Percentiles rank a stretch among this genome's conserved stretches.
Conservation (phyloP, 2,329 filamentous ascomycete genomes). For the Diplocarpon mali region DNA sequence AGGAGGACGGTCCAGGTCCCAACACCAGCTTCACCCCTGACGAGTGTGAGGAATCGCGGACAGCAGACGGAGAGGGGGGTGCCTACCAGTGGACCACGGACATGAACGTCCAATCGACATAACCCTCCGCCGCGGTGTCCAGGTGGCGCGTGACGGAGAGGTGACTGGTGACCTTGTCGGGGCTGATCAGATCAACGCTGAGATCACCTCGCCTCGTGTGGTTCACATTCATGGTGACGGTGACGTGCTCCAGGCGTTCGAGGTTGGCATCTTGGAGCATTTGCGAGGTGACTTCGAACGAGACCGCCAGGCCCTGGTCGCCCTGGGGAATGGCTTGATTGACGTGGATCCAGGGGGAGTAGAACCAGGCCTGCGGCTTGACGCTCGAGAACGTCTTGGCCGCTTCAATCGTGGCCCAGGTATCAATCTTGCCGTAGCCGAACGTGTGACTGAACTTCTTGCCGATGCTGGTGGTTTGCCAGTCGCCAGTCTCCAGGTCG, state of each 20-base stretch:
- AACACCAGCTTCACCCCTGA: constrained; percentile 73
- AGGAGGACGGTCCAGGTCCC: constrained; percentile 88
- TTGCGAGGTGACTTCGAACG: constrained; percentile 71
- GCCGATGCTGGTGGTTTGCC: constrained; percentile 71
- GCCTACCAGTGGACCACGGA: constrained; percentile 86
- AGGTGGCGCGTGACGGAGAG: constrained; percentile 63
- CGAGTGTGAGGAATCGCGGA: constrained; percentile 26
- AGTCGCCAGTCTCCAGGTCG: constrained; percentile 61
- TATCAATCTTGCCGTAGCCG: constrained; percentile 92
- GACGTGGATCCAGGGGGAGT: constrained; percentile 88
- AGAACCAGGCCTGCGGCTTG: constrained; percentile 92
- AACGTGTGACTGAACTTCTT: constrained; percentile 89
- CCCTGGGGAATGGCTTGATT: constrained; percentile 80
- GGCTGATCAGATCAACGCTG: constrained; percentile 84
- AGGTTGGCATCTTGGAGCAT: constrained; percentile 77
- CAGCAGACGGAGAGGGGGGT: constrained; percentile 4
- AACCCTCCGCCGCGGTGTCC: constrained; percentile 59
- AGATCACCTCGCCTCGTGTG: constrained; percentile 83
- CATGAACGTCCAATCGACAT: constrained; percentile 98
- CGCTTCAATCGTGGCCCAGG: constrained; percentile 70
- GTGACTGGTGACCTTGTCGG: constrained; percentile 69
- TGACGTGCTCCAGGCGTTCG: constrained; percentile 83
- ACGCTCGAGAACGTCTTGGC: constrained; percentile 80
- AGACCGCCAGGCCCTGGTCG: constrained; percentile 62
- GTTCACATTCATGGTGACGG: constrained; percentile 91